A percentile compares a stretch with the other conserved stretches of the same genome.
Evolutionary conservation across 2,329 filamentous ascomycete species (phyloP).

Genomic region (Pseudogymnoascus sp.): DNA sequence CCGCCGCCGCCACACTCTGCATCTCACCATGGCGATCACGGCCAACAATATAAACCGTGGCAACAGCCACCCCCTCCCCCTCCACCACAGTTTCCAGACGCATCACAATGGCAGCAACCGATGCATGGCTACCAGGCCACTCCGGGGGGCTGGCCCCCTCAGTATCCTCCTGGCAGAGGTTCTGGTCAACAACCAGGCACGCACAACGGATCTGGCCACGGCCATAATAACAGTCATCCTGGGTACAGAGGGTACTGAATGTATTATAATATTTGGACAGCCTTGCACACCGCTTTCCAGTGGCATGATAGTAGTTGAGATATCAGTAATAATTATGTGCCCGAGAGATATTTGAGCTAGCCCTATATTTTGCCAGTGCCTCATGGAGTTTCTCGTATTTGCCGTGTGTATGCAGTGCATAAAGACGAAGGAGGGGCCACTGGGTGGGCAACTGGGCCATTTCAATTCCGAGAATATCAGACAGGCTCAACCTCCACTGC

Average conservation of each 20-base stretch:
- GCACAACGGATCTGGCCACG: background rate
- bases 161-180: constrained; percentile 1
- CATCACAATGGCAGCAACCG: background rate
- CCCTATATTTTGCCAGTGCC: background rate
- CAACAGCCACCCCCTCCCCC: background rate
- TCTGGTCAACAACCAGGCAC: background rate
- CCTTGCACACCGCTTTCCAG: background rate
- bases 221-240: background rate
- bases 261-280: background rate
- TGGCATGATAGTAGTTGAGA: background rate
- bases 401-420: background rate
- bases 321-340: background rate
- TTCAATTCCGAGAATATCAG: background rate
- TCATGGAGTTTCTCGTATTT: background rate
- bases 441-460: background rate
- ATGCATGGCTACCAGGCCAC: background rate
- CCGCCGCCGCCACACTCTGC: background rate
- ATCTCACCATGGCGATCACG: background rate
- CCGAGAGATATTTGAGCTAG: background rate
- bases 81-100: background rate
- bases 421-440: background rate
- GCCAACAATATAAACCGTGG: background rate
- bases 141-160: background rate
- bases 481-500: background rate
- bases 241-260: background rate